These are phyloP conservation scores for Eremothecium cymbalariae DNA, from an alignment of 1,139 yeast genomes.

Conservation along the genomic window DNA sequence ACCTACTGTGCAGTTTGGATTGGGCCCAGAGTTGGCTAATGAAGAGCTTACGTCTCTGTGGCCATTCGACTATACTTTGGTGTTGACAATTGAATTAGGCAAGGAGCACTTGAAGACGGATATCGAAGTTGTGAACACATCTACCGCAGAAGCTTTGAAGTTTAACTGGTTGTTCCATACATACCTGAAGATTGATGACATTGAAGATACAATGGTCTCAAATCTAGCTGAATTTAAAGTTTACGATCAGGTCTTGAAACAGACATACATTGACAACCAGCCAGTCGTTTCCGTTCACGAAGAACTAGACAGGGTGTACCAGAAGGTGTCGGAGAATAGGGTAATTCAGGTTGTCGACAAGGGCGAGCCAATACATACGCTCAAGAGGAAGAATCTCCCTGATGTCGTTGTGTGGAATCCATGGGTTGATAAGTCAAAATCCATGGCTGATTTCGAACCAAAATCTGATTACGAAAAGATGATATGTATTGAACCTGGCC, in stretches of 20 bases:
- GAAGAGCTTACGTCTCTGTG: conserved; percentile 47
- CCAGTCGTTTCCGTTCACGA: conserved; percentile 66
- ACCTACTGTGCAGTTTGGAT: conserved; percentile 77
- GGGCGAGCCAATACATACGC: conserved; percentile 61
- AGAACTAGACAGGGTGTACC: conserved; percentile 81
- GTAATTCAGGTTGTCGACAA: conserved; percentile 55
- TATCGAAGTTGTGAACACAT: conserved; percentile 70
- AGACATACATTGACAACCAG: conserved; percentile 58
- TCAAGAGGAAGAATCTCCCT: conserved; percentile 59
- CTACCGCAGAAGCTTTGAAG: conserved; percentile 46
- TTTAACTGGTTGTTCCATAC: conserved; percentile 96
- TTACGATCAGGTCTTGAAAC: conserved; percentile 63
- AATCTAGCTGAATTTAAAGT: conserved; percentile 67
- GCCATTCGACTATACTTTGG: conserved; percentile 67
- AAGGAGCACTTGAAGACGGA: conserved; percentile 51
- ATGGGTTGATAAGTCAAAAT: conserved; percentile 71
- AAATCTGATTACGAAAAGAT: conserved; percentile 72
- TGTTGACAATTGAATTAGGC: conserved; percentile 56
- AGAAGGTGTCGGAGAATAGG: conserved; percentile 47
- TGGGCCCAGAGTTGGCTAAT: conserved; percentile 75
- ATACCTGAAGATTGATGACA: conserved; percentile 68
- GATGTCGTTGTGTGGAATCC: conserved; percentile 98
- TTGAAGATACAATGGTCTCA: conserved; percentile 66
- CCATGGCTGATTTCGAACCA: conserved; percentile 84
- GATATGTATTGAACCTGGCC: conserved; percentile 94